Evolutionary conservation across 192 early-diverging fungal genomes (phyloP), one percentile per base, ranked within the genome.

Genomic region (Fimicolochytrium jonesii): DNA sequence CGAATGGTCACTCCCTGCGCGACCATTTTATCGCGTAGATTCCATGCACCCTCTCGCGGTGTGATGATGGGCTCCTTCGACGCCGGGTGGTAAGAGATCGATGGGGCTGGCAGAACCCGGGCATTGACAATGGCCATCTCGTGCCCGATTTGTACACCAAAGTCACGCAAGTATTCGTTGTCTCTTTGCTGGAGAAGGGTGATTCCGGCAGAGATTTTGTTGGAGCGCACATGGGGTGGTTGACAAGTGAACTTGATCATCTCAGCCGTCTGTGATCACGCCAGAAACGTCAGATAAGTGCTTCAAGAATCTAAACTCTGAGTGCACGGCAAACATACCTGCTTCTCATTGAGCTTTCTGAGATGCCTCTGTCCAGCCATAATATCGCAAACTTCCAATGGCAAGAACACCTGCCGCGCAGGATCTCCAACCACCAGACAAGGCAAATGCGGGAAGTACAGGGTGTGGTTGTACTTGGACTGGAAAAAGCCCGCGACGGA

Each of bases 231-330:
- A 46, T 83, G 77, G 0, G 95, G 95, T 30, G 77, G 79, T 70
- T 89, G 86, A 64, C 90, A 92, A 0, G 92, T 93, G 65, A 91
- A 92, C 30, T 85, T 90, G 65, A 98, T 94, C 93, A 98, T 95
- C 62, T 98, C 92, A 0, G 91, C 88, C 0, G 93, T 95, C 77
- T 93, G 87, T 30, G 25, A 18, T 0, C n/a, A 4, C 20, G 15
- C 13, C 22, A 15, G 13, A 44, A 37, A 22, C 0, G 29, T n/a
- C n/a, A n/a, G n/a, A n/a, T n/a, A n/a, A n/a, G n/a, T n/a, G n/a
- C n/a, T n/a, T 2, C 11, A 60, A 18, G 5, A 10, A 18, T 22
- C 37, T 59, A 46, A 32, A 18, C n/a, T 58, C 49, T n/a, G n/a
- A n/a, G n/a, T n/a, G n/a, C n/a, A n/a, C n/a, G n/a, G 37, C 42